These are phyloP conservation scores for Tubosaeta sp. DNA, from an alignment of 768 basidiomycete species.

Conservation along the genomic window DNA sequence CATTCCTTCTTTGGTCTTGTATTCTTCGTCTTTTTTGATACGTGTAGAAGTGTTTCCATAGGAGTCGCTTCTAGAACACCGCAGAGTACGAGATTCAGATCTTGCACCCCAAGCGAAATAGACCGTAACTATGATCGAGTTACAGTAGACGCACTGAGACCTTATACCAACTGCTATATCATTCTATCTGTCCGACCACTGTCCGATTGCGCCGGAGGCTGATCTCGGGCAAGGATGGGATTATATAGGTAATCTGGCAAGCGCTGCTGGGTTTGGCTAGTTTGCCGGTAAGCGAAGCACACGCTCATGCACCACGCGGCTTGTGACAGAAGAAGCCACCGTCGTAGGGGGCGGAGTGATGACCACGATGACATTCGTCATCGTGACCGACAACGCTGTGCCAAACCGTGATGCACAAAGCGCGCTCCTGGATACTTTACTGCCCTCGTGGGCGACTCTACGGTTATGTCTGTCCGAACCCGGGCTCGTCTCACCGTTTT, in stretches of 20 bases:
- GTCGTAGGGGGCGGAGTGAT: background rate
- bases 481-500: background rate
- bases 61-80: background rate
- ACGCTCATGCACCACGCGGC: too few relatives aligned
- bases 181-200: background rate
- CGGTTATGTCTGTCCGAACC: constrained; percentile 1
- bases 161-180: background rate
- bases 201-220: background rate
- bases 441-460: background rate
- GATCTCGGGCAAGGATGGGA: background rate
- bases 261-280: too few relatives aligned
- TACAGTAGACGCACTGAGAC: background rate
- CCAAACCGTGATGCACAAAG: background rate
- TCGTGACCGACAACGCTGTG: background rate
- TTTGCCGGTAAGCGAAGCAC: too few relatives aligned
- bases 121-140: background rate
- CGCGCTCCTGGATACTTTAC: background rate
- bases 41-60: background rate
- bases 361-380: background rate
- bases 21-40: background rate
- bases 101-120: background rate
- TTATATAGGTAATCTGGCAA: background rate
- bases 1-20: background rate
- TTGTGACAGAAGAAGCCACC: too few relatives aligned
- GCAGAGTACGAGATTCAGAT: background rate